Percentiles rank a stretch among this genome's conserved stretches.
phyloP scores from a whole-genome alignment of 768 basidiomycete species.

The Hypsizygus marmoreus region DNA sequence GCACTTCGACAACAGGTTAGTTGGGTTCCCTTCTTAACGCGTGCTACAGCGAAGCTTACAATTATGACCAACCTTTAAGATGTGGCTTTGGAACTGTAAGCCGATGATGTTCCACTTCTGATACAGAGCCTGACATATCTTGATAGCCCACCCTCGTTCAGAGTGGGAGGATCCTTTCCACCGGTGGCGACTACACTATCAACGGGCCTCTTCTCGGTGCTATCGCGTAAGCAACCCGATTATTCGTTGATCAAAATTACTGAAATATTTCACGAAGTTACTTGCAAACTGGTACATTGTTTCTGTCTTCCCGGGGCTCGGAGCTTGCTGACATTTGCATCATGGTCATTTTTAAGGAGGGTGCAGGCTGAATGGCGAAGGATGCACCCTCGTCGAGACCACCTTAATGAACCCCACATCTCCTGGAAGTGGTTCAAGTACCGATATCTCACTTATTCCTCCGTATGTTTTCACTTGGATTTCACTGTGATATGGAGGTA shows the following conservation, averaged over 20 bases:
- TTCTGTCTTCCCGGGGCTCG: background rate
- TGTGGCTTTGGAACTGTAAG: conserved; percentile 36
- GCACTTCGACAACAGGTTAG: conserved; percentile 34
- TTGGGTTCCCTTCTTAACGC: background rate
- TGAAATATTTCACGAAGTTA: conserved; percentile 19
- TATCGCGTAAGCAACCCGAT: conserved; percentile 33
- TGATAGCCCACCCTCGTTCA: conserved; percentile 31
- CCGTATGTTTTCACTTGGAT: conserved; percentile 30
- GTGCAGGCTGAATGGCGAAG: conserved; percentile 41
- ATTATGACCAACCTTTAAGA: conserved; percentile 11
- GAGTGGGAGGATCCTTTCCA: conserved; percentile 29
- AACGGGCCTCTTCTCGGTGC: conserved; percentile 30
- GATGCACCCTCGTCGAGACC: conserved; percentile 38
- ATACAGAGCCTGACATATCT: background rate
- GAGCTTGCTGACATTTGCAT: background rate
- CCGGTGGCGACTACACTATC: conserved; percentile 27
- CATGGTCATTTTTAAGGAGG: conserved; percentile 18
- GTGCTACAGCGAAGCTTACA: background rate
- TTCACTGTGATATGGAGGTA: conserved; percentile 8
- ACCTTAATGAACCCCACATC: conserved; percentile 34
- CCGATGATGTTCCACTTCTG: too few species aligned
- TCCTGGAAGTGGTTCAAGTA: conserved; percentile 33
- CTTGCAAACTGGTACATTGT: conserved; percentile 27
- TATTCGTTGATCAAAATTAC: background rate
- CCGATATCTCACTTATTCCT: conserved; percentile 40